A percentile compares a stretch with the other conserved stretches of the same genome.
Evolutionary conservation across 805 yeast genomes (phyloP).

Genomic region (Candida hungchunana): DNA sequence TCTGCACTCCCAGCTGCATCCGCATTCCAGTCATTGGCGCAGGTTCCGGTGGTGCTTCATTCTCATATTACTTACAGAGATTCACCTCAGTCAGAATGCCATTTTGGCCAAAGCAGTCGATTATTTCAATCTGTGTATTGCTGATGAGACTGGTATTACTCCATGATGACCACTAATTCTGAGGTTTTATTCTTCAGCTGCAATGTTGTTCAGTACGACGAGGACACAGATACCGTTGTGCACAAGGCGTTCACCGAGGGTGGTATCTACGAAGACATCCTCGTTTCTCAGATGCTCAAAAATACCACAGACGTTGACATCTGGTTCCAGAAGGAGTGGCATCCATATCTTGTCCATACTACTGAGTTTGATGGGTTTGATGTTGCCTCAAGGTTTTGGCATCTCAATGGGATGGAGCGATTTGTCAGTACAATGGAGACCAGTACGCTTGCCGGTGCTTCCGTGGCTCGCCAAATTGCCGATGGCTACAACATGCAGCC

Average conservation of each 20-base stretch:
- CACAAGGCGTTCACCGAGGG: slow-evolving; percentile 40
- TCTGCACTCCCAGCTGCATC: too few relatives aligned
- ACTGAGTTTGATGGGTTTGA: slow-evolving; percentile 27
- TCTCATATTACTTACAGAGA: too few relatives aligned
- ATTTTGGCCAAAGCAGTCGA: too few relatives aligned
- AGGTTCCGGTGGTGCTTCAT: too few relatives aligned
- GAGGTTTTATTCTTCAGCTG: slow-evolving; percentile 32
- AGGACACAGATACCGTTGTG: slow-evolving; percentile 28
- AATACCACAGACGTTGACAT: slow-evolving; percentile 22
- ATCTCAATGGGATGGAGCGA: slow-evolving; percentile 41
- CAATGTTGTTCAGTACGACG: slow-evolving; percentile 28
- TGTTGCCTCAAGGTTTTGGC: slow-evolving; percentile 34
- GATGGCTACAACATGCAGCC: too few relatives aligned
- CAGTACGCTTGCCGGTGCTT: slow-evolving; percentile 44
- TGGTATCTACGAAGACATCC: slow-evolving; percentile 20
- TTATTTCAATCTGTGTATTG: too few relatives aligned
- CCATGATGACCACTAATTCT: slow-evolving; percentile 26
- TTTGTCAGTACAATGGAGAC: slow-evolving; percentile 52
- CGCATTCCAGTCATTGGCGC: too few relatives aligned
- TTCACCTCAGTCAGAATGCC: too few relatives aligned
- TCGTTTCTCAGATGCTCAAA: slow-evolving; percentile 19
- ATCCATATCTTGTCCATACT: slow-evolving; percentile 39
- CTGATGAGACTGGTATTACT: too few relatives aligned
- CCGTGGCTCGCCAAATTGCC: slow-evolving; percentile 41
- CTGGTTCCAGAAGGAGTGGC: slow-evolving; percentile 36